phyloP scores from a whole-genome alignment of 108 stramenopile species.

The Skeletonema potamos region DNA sequence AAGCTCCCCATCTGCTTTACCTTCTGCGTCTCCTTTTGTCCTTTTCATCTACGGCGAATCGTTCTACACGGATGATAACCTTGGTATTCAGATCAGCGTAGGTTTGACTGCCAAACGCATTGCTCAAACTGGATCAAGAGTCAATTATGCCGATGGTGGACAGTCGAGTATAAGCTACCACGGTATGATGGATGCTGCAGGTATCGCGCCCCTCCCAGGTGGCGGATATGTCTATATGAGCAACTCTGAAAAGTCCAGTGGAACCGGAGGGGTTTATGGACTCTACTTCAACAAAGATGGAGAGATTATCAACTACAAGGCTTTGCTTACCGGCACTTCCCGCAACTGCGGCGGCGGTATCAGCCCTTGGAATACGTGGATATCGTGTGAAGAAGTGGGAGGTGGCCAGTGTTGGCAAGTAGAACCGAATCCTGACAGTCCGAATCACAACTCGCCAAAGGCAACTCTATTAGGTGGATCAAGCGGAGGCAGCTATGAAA shows the following conservation, averaged over 20 bases:
- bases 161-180: background rate
- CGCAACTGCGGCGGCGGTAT: conserved; percentile 53
- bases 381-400: background rate
- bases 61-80: too few species aligned
- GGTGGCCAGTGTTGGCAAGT: conserved; percentile 7
- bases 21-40: background rate
- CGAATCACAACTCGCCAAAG: background rate
- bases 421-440: background rate
- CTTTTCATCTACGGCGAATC: background rate
- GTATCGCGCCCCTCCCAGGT: background rate
- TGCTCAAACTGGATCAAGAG: background rate
- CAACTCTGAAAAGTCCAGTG: conserved; percentile 48
- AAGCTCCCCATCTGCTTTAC: background rate
- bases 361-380: conserved; percentile 1
- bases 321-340: conserved; percentile 38
- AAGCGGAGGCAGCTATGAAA: background rate
- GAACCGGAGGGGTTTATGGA: conserved; percentile 52
- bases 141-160: background rate
- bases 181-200: background rate
- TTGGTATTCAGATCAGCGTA: background rate
- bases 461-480: background rate
- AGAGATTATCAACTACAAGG: conserved; percentile 36
- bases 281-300: conserved; percentile 50
- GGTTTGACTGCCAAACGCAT: background rate
- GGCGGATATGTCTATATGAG: conserved; percentile 39